phyloP scores from a whole-genome alignment of 2,329 filamentous ascomycete species.

The Zymoseptoria tritici region DNA sequence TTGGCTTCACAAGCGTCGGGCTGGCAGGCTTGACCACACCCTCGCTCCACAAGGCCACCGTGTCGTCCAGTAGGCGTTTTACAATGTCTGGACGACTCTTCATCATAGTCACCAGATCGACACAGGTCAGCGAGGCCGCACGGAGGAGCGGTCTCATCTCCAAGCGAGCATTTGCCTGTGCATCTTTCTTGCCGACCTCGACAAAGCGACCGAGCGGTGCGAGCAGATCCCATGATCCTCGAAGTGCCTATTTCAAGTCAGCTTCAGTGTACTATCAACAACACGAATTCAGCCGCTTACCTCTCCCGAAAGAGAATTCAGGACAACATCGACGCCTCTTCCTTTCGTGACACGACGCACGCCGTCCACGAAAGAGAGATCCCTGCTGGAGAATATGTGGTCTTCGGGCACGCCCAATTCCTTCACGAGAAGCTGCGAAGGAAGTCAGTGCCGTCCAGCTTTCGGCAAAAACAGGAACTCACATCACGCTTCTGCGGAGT shows the following conservation, averaged over 20 bases:
- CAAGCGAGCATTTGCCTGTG: constrained; percentile 8
- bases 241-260: constrained; percentile 8
- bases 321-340: constrained; percentile 28
- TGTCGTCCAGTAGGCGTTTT: not conserved
- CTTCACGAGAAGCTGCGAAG: constrained; percentile 12
- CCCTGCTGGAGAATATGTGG: constrained; percentile 28
- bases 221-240: constrained; percentile 20
- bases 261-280: too few species aligned
- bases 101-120: constrained; percentile 1
- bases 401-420: constrained; percentile 20
- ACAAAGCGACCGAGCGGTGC: constrained; percentile 28
- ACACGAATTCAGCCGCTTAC: not conserved
- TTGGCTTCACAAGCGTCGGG: not conserved
- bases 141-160: not conserved
- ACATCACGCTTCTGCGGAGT: constrained; percentile 18
- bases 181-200: constrained; percentile 21
- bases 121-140: not conserved
- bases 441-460: not conserved
- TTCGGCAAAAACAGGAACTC: not conserved
- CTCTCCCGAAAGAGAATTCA: constrained; percentile 24
- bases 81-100: not conserved
- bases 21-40: not conserved
- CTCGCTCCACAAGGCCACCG: not conserved
- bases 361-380: constrained; percentile 19
- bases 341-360: constrained; percentile 19